Evolutionary conservation across 345 rosid species (phyloP).

Genomic region (Punica granatum): DNA sequence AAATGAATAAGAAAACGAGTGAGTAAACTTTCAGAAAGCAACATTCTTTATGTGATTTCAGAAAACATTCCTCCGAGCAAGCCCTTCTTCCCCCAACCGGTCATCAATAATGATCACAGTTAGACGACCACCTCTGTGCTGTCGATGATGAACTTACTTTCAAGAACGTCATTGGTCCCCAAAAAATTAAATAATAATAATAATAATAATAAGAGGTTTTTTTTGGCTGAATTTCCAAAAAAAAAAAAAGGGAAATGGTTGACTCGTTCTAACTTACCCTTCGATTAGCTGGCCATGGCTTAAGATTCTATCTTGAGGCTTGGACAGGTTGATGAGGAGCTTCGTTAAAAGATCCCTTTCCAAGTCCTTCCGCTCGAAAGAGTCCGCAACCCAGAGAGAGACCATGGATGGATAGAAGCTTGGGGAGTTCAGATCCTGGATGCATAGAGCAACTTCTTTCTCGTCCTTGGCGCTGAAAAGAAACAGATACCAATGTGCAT

Average conservation of each 20-base stretch:
- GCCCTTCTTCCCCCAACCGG: not conserved
- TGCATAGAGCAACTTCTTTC: slow-evolving; percentile 75
- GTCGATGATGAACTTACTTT: too few relatives aligned
- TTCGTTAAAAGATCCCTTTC: slow-evolving; percentile 76
- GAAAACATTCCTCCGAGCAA: not conserved
- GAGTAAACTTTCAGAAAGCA: too few relatives aligned
- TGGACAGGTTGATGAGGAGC: slow-evolving; percentile 69
- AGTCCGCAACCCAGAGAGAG: slow-evolving; percentile 87
- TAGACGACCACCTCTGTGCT: too few relatives aligned
- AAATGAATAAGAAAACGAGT: not conserved
- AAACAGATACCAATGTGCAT: not conserved
- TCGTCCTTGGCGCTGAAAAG: slow-evolving; percentile 74
- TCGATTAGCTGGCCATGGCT: slow-evolving; percentile 43
- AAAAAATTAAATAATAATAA: too few relatives aligned
- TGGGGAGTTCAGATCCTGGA: slow-evolving; percentile 71
- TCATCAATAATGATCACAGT: not conserved
- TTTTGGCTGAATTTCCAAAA: too few relatives aligned
- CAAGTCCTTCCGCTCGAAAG: slow-evolving; percentile 86
- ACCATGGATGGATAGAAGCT: slow-evolving; percentile 83
- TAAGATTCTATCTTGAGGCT: slow-evolving; percentile 38
- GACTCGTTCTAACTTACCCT: slow-evolving; percentile 45
- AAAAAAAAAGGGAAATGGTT: too few relatives aligned
- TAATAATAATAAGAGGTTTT: too few relatives aligned
- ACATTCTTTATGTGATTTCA: too few relatives aligned
- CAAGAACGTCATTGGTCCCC: too few relatives aligned